These are phyloP conservation scores for Blastobotrys elegans DNA, from an alignment of 1,139 yeast species.

Conservation along the genomic window DNA sequence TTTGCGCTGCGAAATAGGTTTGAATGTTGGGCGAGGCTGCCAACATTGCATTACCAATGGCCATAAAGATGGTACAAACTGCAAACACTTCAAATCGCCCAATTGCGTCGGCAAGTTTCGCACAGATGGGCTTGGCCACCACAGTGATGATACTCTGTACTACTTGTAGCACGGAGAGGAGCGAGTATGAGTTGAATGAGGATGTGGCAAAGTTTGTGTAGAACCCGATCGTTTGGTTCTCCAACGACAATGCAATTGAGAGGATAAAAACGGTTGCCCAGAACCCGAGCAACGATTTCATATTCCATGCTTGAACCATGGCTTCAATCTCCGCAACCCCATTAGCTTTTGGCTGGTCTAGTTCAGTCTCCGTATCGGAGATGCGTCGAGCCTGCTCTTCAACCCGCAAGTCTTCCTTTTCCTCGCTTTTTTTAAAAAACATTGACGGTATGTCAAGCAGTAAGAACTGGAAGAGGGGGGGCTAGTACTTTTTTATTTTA, in stretches of 20 bases:
- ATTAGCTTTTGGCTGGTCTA: conserved; percentile 1
- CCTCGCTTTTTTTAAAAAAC: not conserved
- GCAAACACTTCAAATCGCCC: conserved; percentile 41
- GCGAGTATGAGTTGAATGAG: conserved; percentile 36
- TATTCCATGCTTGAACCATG: conserved; percentile 21
- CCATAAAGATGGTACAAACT: conserved; percentile 24
- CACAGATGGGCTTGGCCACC: conserved; percentile 38
- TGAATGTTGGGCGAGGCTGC: conserved; percentile 33
- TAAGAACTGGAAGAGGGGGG: too few relatives aligned
- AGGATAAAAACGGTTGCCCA: conserved; percentile 35
- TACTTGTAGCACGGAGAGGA: conserved; percentile 39
- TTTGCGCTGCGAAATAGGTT: conserved; percentile 34
- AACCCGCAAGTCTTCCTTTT: not conserved
- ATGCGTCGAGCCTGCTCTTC: not conserved
- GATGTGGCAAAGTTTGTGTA: conserved; percentile 42
- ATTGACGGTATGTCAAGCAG: too few relatives aligned
- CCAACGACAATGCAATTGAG: conserved; percentile 40
- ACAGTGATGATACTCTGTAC: conserved; percentile 39
- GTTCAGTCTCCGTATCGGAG: not conserved
- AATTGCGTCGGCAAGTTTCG: conserved; percentile 38
- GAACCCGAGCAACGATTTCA: conserved; percentile 21
- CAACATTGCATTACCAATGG: conserved; percentile 33
- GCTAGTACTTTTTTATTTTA: too few relatives aligned
- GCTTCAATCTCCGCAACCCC: conserved; percentile 12
- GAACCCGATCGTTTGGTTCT: conserved; percentile 36